phyloP scores from a whole-genome alignment of 768 basidiomycete species.

The Trametes cinnabarina region DNA sequence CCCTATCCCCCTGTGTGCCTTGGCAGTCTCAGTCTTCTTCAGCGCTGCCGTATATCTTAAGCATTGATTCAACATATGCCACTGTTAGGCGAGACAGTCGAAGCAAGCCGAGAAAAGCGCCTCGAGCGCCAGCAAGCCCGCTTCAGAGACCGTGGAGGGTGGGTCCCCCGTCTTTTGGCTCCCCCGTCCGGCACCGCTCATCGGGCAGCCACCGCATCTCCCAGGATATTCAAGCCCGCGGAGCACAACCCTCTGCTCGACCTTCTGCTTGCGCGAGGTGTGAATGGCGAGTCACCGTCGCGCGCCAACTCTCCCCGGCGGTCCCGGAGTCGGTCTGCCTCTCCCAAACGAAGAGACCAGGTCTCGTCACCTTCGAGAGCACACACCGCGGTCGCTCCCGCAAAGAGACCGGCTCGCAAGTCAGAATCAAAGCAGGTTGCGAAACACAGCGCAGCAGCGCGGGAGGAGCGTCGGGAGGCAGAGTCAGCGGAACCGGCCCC shows the following conservation, averaged over 20 bases:
- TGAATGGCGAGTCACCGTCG: constrained; percentile 46
- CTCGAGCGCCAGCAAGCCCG: constrained; percentile 62
- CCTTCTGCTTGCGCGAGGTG: constrained; percentile 50
- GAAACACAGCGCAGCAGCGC: background rate
- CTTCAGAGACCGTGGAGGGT: constrained; percentile 56
- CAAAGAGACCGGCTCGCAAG: background rate
- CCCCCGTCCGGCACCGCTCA: background rate
- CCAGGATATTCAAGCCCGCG: constrained; percentile 54
- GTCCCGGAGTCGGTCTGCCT: constrained; percentile 14
- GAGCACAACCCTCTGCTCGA: constrained; percentile 49
- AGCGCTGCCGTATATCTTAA: too few species aligned
- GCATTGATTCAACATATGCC: background rate
- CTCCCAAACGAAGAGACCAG: background rate
- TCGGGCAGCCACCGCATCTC: background rate
- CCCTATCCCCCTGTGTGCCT: too few species aligned
- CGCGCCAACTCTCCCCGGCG: constrained; percentile 7
- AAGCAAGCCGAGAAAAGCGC: constrained; percentile 61
- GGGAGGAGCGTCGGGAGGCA: background rate
- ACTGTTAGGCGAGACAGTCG: constrained; percentile 37
- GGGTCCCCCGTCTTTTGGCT: constrained; percentile 6
- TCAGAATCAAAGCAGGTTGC: background rate
- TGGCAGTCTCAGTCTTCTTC: too few species aligned
- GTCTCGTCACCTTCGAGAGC: background rate
- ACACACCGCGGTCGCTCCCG: background rate
- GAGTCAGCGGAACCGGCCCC: background rate